These are phyloP conservation scores for Cerioporus squamosus DNA, from an alignment of 1,284 basidiomycete species.

Conservation along the genomic window DNA sequence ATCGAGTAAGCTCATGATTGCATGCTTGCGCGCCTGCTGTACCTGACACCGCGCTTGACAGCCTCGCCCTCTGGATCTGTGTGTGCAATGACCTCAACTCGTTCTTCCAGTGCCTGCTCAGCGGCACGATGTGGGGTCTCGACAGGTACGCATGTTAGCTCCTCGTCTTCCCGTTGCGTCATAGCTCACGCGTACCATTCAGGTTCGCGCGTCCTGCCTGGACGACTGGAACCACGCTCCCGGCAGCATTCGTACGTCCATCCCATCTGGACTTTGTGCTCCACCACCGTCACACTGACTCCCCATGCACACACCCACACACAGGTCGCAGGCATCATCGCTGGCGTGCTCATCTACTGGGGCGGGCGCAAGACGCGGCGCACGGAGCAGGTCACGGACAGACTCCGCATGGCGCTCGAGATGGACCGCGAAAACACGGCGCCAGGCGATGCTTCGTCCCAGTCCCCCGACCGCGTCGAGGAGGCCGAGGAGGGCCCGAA, in stretches of 20 bases:
- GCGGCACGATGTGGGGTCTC: conserved; percentile 85
- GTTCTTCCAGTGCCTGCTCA: conserved; percentile 80
- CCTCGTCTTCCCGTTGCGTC: neutral
- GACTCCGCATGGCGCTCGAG: conserved; percentile 71
- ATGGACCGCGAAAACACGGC: conserved; percentile 33
- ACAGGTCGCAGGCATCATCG: conserved; percentile 64
- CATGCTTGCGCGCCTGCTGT: neutral
- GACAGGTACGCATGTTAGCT: conserved; percentile 47
- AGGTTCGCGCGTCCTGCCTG: conserved; percentile 69
- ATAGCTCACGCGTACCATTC: neutral
- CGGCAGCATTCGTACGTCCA: conserved; percentile 71
- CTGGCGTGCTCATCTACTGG: conserved; percentile 79
- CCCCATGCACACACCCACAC: neutral
- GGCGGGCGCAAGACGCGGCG: conserved; percentile 83
- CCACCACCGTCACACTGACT: neutral
- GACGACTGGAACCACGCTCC: conserved; percentile 77
- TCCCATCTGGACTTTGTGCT: neutral
- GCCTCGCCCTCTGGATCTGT: conserved; percentile 65
- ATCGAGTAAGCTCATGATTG: conserved; percentile 54
- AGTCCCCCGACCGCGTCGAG: neutral
- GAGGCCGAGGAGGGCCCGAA: neutral
- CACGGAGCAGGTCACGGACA: conserved; percentile 71
- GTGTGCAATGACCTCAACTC: conserved; percentile 81
- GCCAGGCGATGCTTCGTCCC: neutral
- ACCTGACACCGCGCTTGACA: conserved; percentile 31